Conservation (phyloP, 495 filamentous ascomycete species). For the Corynascus novoguineensis region DNA sequence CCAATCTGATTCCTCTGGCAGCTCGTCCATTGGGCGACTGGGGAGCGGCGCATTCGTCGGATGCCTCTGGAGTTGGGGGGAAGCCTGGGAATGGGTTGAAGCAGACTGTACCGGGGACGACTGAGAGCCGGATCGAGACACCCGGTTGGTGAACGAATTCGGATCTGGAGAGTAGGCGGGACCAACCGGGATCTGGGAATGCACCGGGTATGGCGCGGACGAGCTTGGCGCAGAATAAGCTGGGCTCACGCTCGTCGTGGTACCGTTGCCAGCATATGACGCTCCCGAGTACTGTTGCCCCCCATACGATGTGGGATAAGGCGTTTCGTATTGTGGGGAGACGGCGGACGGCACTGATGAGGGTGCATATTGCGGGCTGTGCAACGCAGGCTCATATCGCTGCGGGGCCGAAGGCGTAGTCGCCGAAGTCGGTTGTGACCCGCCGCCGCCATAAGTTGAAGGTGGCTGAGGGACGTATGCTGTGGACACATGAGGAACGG, state of each 20-base stretch:
- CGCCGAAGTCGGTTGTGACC: conserved; percentile 27
- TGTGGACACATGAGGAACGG: conserved; percentile 28
- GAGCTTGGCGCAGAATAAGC: conserved; percentile 33
- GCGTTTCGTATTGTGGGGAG: conserved; percentile 27
- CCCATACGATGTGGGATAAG: conserved; percentile 23
- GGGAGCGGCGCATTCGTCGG: conserved; percentile 53
- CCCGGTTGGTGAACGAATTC: conserved; percentile 36
- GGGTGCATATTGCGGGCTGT: conserved; percentile 32
- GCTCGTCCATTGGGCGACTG: conserved; percentile 44
- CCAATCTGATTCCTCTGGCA: conserved; percentile 38
- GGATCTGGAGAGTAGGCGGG: conserved; percentile 43
- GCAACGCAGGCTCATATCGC: conserved; percentile 33
- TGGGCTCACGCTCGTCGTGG: conserved; percentile 18
- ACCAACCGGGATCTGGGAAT: conserved; percentile 44
- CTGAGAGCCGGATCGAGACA: conserved; percentile 40
- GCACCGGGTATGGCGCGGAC: conserved; percentile 42
- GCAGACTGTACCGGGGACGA: conserved; percentile 40
- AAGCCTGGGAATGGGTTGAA: conserved; percentile 26
- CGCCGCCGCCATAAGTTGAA: conserved; percentile 25
- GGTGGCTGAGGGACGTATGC: conserved; percentile 33
- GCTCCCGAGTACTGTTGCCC: conserved; percentile 23
- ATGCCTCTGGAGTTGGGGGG: conserved; percentile 41
- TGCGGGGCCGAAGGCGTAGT: conserved; percentile 29
- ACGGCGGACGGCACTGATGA: conserved; percentile 16
- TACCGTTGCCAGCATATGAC: conserved; percentile 31